Evolutionary conservation across 306 rosid species (phyloP).

Genomic region (Acmispon strigosus): DNA sequence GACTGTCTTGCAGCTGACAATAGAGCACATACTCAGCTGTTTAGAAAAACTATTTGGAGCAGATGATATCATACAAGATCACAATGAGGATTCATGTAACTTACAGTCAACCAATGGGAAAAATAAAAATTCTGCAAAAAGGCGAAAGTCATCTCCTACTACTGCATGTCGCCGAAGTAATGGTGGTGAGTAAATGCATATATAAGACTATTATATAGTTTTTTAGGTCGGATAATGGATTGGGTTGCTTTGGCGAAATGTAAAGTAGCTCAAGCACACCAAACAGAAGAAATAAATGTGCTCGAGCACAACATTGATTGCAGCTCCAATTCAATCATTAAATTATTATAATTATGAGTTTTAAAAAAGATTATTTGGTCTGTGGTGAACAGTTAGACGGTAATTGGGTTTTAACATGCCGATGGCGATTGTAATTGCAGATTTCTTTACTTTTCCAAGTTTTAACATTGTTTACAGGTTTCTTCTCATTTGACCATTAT

Average conservation of each 20-base stretch:
- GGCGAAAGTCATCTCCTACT: slow-evolving; percentile 26
- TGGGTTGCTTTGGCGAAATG: slow-evolving; percentile 16
- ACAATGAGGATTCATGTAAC: slow-evolving; percentile 18
- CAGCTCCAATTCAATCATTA: background rate
- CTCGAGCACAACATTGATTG: background rate
- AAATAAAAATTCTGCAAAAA: slow-evolving; percentile 12
- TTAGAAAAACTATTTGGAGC: slow-evolving; percentile 47
- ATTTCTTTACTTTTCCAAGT: background rate
- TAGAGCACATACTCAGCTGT: slow-evolving; percentile 55
- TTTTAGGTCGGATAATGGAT: background rate
- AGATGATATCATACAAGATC: slow-evolving; percentile 25
- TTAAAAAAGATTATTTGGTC: background rate
- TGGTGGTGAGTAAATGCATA: slow-evolving; percentile 43
- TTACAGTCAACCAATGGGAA: slow-evolving; percentile 29
- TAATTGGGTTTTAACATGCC: background rate
- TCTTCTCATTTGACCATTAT: slow-evolving; percentile 3
- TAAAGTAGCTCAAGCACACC: background rate
- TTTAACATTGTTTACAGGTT: background rate
- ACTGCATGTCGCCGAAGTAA: slow-evolving; percentile 25
- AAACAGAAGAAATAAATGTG: too few species aligned
- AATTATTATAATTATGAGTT: background rate
- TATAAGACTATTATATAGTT: background rate
- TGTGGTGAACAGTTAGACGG: background rate
- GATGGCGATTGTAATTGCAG: background rate
- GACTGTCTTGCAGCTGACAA: slow-evolving; percentile 49